Evolutionary conservation across 1,284 basidiomycete genomes (phyloP).

Genomic region (Sporisorium exsertum): DNA sequence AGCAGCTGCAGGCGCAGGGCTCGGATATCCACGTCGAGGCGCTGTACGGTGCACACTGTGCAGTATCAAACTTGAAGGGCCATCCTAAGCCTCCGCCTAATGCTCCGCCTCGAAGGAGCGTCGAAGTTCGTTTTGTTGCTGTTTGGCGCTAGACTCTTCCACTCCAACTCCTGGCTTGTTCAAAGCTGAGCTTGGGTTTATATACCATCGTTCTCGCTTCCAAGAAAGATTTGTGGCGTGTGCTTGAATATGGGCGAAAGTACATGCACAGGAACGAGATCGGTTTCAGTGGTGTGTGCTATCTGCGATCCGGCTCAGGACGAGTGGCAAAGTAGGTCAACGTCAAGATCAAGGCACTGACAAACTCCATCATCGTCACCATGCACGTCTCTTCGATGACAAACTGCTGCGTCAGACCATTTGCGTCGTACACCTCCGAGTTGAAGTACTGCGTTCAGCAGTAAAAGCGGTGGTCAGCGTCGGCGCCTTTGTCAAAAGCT

Average conservation of each 20-base stretch:
- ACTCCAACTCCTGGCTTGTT: no score
- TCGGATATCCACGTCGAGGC: slow-evolving; percentile 8
- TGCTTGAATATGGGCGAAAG: not conserved
- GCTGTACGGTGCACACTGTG: slow-evolving; percentile 41
- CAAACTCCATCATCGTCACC: slow-evolving; percentile 47
- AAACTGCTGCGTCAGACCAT: slow-evolving; percentile 22
- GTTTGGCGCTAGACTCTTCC: slow-evolving; percentile 23
- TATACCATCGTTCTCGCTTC: not conserved
- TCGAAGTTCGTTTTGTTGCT: slow-evolving; percentile 40
- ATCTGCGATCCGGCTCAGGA: not conserved
- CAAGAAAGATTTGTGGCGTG: not conserved
- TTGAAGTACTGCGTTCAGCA: slow-evolving; percentile 27
- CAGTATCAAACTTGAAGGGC: slow-evolving; percentile 24
- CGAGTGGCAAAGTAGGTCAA: slow-evolving; percentile 28
- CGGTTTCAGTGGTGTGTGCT: not conserved
- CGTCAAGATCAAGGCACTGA: slow-evolving; percentile 35
- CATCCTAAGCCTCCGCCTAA: slow-evolving; percentile 13
- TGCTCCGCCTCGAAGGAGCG: slow-evolving; percentile 32
- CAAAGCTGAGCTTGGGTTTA: no score
- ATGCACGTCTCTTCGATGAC: slow-evolving; percentile 34
- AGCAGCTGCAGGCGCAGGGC: slow-evolving; percentile 9
- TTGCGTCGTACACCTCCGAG: slow-evolving; percentile 29
- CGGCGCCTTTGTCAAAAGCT: no score
- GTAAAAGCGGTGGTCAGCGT: not conserved
- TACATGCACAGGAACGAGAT: not conserved